phyloP scores from a whole-genome alignment of 2,329 filamentous ascomycete genomes.

The Chalaropsis thielavioides region DNA sequence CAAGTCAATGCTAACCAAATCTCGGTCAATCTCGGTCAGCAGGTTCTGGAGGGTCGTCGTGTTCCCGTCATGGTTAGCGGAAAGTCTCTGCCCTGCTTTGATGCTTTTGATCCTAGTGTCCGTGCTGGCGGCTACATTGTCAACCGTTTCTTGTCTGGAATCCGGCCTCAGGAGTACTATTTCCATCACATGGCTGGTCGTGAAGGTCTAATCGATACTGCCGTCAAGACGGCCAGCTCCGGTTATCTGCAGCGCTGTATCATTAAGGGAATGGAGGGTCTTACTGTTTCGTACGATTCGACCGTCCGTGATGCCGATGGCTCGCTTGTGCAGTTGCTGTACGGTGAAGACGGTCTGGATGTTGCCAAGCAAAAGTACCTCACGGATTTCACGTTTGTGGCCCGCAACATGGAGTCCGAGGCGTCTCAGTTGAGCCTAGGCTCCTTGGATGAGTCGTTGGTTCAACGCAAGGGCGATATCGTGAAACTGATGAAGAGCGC shows the following conservation, averaged over 20 bases:
- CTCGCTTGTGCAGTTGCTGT: constrained; percentile 84
- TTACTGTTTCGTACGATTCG: constrained; percentile 83
- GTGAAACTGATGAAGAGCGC: constrained; percentile 71
- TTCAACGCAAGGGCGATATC: constrained; percentile 42
- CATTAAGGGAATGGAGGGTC: constrained; percentile 96
- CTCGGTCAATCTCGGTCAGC: constrained; percentile 92
- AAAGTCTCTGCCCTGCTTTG: constrained; percentile 89
- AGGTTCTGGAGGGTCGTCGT: constrained; percentile 85
- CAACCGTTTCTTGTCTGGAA: constrained; percentile 93
- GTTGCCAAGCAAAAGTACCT: constrained; percentile 89
- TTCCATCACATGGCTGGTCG: constrained; percentile 99
- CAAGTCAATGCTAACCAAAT: constrained; percentile 93
- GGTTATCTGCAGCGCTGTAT: constrained; percentile 93
- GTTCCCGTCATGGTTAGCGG: constrained; percentile 97
- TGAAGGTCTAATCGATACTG: constrained; percentile 96
- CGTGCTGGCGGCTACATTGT: constrained; percentile 87
- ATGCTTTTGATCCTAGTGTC: constrained; percentile 76
- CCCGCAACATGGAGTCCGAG: constrained; percentile 71
- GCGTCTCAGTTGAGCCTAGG: constrained; percentile 60
- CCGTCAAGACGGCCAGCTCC: constrained; percentile 93
- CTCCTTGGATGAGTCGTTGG: constrained; percentile 33
- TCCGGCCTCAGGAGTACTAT: constrained; percentile 94
- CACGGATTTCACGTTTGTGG: constrained; percentile 75
- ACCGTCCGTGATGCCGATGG: constrained; percentile 92
- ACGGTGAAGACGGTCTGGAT: constrained; percentile 91